Evolutionary conservation across 805 yeast genomes (phyloP), one percentile per base, ranked within the genome.

Genomic region (Cyberlindnera xylosilytica): DNA sequence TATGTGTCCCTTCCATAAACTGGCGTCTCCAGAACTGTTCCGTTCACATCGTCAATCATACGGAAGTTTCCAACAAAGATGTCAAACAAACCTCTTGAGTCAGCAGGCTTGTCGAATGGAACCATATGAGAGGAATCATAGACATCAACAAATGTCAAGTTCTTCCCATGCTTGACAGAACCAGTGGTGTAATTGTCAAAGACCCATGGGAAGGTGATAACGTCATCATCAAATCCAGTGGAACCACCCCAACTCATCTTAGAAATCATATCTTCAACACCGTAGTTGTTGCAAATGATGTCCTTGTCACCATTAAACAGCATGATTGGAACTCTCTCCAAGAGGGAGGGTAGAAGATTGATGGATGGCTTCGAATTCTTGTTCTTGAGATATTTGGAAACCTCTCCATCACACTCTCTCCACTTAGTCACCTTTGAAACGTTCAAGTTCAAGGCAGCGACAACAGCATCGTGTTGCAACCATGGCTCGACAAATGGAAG

Each of bases 61-160:
- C 49, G 45, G 38, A 41, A 53, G 35, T 57, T 58, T 6, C 56
- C 57, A 22, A 53, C 52, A 40, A 57, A 49, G n/a, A 69, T 60
- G 41, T 87, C 89, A 31, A 89, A 65, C 46, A 90, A 63, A 15
- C 88, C 87, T 50, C 89, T 71, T 7, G 90, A 76, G 20, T 76
- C 72, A 35, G 72, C 78, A 2, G 93, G 85, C 39, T 77, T 65
- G 60, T 90, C 97, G 51, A 76, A 82, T 1, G 98, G 96, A 20
- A 89, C 93, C 98, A 93, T 91, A 59, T 93, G 98, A 4, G 96
- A 83, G 0, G 96, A 79, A 52, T 87, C 78, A 59, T 65, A 76
- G 2, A 91, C 78, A 44, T 79, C 78, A 24, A 86, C 79, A 59
- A 83, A 84, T 0, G 96, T 83, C 55, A 91, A 68, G 56, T 87